Conservation (phyloP, 2,329 filamentous ascomycete species). For the Talaromyces sp. region DNA sequence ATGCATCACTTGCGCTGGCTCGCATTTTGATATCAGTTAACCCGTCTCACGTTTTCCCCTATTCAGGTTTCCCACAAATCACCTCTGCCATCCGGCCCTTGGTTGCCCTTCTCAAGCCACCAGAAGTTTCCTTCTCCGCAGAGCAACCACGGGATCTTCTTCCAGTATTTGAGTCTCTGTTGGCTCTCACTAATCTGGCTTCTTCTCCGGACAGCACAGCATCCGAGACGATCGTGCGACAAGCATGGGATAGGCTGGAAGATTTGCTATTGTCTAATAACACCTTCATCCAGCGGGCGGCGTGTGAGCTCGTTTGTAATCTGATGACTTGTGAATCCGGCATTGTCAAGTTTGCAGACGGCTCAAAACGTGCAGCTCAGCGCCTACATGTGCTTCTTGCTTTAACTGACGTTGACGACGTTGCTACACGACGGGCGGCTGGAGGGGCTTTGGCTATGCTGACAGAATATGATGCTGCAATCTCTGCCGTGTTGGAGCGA, state of each 20-base stretch:
- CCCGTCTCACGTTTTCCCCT: slow-evolving; percentile 76
- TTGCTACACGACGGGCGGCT: slow-evolving; percentile 72
- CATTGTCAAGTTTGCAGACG: slow-evolving; percentile 46
- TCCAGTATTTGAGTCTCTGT: slow-evolving; percentile 81
- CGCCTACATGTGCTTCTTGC: slow-evolving; percentile 80
- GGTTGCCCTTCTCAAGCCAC: slow-evolving; percentile 64
- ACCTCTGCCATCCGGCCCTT: slow-evolving; percentile 80
- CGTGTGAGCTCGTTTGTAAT: slow-evolving; percentile 88
- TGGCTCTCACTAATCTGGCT: slow-evolving; percentile 90
- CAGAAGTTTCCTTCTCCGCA: slow-evolving; percentile 50
- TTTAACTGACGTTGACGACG: slow-evolving; percentile 78
- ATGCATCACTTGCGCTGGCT: slow-evolving; percentile 73
- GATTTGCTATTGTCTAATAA: slow-evolving; percentile 77
- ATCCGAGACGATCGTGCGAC: slow-evolving; percentile 67
- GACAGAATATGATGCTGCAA: slow-evolving; percentile 69
- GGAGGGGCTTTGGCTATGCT: slow-evolving; percentile 84
- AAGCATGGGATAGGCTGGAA: slow-evolving; percentile 71
- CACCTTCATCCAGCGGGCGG: slow-evolving; percentile 69
- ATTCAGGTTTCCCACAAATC: slow-evolving; percentile 64
- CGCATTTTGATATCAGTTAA: slow-evolving; percentile 83
- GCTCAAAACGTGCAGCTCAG: slow-evolving; percentile 61
- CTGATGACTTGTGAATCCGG: slow-evolving; percentile 50
- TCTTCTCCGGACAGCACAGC: slow-evolving; percentile 48
- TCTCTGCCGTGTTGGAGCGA: slow-evolving; percentile 63
- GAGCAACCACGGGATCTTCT: slow-evolving; percentile 67